Conservation (phyloP, 2,329 filamentous ascomycete species). For the Diplodia seriata region DNA sequence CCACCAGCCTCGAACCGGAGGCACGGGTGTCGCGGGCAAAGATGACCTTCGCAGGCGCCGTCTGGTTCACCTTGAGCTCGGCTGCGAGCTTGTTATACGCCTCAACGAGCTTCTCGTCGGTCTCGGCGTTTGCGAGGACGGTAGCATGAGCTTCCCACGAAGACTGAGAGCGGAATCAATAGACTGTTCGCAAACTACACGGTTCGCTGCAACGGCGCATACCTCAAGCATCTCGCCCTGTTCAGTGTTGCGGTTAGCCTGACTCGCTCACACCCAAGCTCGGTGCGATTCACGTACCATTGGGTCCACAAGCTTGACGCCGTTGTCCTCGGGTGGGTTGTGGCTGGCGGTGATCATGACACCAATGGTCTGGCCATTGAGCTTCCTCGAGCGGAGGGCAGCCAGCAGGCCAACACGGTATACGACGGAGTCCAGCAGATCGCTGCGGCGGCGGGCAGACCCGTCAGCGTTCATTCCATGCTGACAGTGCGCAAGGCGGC, state of each 20-base stretch:
- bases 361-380: slow-evolving; percentile 89
- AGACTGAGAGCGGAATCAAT: slow-evolving; percentile 52
- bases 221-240: slow-evolving; percentile 95
- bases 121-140: slow-evolving; percentile 81
- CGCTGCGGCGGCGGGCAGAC: slow-evolving; percentile 51
- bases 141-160: slow-evolving; percentile 94
- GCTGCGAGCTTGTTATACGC: slow-evolving; percentile 68
- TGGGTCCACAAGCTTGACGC: slow-evolving; percentile 86
- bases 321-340: slow-evolving; percentile 70
- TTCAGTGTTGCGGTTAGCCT: slow-evolving; percentile 35
- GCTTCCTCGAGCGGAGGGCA: slow-evolving; percentile 85
- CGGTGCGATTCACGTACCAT: slow-evolving; percentile 62
- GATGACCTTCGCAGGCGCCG: slow-evolving; percentile 75
- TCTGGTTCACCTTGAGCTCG: slow-evolving; percentile 75
- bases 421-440: slow-evolving; percentile 88
- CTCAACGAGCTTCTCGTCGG: slow-evolving; percentile 74
- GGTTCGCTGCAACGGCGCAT: slow-evolving; percentile 37
- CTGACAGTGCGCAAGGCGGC: slow-evolving; percentile 33
- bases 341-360: slow-evolving; percentile 76
- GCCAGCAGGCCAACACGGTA: slow-evolving; percentile 92
- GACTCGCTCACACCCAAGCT: background rate
- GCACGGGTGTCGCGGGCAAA: slow-evolving; percentile 93
- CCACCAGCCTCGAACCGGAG: slow-evolving; percentile 83
- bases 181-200: background rate
- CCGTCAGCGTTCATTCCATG: slow-evolving; percentile 46